Percentiles rank a stretch among this genome's conserved stretches.
Conservation (phyloP, 2,329 filamentous ascomycete species). For the Exophiala bonariae region DNA sequence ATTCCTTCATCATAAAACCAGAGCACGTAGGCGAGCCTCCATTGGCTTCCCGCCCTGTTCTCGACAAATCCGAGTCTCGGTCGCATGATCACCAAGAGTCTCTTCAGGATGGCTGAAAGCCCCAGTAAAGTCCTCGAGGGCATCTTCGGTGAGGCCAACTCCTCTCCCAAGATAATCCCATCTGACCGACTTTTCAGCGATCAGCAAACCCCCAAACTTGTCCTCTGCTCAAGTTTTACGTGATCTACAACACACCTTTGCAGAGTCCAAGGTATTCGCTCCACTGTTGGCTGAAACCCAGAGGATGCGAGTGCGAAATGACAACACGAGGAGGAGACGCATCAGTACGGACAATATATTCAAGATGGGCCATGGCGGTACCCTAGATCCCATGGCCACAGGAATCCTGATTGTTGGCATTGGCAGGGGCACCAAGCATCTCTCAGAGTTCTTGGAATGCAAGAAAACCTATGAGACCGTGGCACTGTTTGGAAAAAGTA, state of each 20-base stretch:
- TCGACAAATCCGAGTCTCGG: not conserved
- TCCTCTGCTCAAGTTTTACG: slow-evolving; percentile 90
- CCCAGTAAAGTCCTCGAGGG: slow-evolving; percentile 58
- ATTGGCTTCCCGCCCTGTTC: no score
- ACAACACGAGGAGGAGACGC: slow-evolving; percentile 49
- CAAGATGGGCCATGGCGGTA: slow-evolving; percentile 96
- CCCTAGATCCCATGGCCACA: slow-evolving; percentile 89
- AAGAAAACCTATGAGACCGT: slow-evolving; percentile 92
- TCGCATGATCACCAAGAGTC: slow-evolving; percentile 9
- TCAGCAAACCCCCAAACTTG: slow-evolving; percentile 87
- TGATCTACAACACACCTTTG: slow-evolving; percentile 81
- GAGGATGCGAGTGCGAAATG: slow-evolving; percentile 13
- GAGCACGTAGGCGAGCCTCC: no score
- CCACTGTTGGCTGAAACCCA: slow-evolving; percentile 68
- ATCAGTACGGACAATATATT: slow-evolving; percentile 65
- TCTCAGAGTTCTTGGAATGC: slow-evolving; percentile 78
- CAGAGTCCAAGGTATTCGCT: slow-evolving; percentile 74
- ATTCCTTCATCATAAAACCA: no score
- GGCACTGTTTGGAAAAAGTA: slow-evolving; percentile 86
- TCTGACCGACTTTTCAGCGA: slow-evolving; percentile 55
- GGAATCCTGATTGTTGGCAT: slow-evolving; percentile 88
- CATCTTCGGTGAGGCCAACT: slow-evolving; percentile 55
- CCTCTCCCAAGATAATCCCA: slow-evolving; percentile 23
- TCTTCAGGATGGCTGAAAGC: slow-evolving; percentile 25
- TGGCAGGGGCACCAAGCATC: slow-evolving; percentile 80